These are phyloP conservation scores for Senecio squalidus DNA, from an alignment of 140 eudicot species.

Conservation along the genomic window DNA sequence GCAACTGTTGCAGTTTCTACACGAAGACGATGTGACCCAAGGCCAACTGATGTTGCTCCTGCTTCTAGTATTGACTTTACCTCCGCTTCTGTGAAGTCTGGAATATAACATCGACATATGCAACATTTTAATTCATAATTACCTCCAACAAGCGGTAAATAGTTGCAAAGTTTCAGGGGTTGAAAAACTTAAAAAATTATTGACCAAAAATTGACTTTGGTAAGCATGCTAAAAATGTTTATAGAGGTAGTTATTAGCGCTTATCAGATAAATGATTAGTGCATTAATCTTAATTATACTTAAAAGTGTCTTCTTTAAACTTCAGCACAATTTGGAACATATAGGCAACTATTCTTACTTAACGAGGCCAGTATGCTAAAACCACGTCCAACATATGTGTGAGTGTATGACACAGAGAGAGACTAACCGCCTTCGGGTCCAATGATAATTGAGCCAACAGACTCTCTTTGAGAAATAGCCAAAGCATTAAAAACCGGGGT, in stretches of 20 bases:
- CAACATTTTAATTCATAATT: neutral
- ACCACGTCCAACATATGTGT: no score
- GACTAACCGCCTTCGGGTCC: conserved; percentile 99
- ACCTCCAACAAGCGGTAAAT: neutral
- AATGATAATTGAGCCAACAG: conserved; percentile 58
- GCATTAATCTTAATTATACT: neutral
- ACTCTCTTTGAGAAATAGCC: conserved; percentile 37
- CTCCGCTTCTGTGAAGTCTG: conserved; percentile 73
- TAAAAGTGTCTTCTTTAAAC: neutral
- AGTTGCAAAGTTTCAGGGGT: neutral
- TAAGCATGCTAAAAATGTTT: neutral
- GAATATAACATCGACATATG: conserved; percentile 2
- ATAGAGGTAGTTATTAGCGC: neutral
- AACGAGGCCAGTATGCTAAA: no score
- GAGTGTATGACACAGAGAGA: conserved; percentile 13
- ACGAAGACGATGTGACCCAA: conserved; percentile 87
- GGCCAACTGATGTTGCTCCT: conserved; percentile 80
- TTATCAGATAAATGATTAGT: no score
- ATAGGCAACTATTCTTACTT: neutral
- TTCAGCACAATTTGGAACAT: neutral
- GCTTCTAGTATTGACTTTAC: conserved; percentile 53
- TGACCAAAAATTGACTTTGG: neutral
- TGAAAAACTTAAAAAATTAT: neutral
- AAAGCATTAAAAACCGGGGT: conserved; percentile 54
- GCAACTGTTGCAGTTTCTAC: conserved; percentile 94